Conservation (phyloP, 805 yeast species). For the Kuraishia capsulata region DNA sequence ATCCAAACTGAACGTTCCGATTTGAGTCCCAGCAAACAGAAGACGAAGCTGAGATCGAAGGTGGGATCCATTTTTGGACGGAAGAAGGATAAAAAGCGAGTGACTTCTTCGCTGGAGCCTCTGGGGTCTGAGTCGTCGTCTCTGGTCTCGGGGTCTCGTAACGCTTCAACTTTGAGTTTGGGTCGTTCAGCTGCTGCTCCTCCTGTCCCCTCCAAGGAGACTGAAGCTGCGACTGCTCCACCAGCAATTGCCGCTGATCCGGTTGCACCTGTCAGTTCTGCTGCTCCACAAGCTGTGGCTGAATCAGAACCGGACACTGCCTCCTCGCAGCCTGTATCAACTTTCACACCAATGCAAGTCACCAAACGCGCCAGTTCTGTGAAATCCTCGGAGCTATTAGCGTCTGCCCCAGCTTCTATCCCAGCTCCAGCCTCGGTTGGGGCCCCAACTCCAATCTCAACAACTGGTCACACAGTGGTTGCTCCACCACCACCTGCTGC, state of each 20-base stretch:
- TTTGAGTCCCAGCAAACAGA: constrained; percentile 2
- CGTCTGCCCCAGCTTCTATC: constrained; percentile 6
- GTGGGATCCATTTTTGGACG: constrained; percentile 72
- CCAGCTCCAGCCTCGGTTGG: too few relatives aligned
- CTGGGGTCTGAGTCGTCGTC: constrained; percentile 23
- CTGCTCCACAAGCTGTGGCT: constrained; percentile 1
- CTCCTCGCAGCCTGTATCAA: not conserved
- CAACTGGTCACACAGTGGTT: too few relatives aligned
- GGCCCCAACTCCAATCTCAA: too few relatives aligned
- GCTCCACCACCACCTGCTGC: constrained; percentile 26
- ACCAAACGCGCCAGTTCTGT: constrained; percentile 6
- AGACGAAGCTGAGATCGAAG: constrained; percentile 45
- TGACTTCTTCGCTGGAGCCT: constrained; percentile 6
- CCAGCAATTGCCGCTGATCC: not conserved
- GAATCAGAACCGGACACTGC: not conserved
- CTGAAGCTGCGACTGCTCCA: constrained; percentile 2
- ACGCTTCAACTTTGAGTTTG: constrained; percentile 5
- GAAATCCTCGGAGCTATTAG: not conserved
- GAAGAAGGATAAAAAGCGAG: constrained; percentile 36
- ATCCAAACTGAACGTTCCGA: constrained; percentile 3
- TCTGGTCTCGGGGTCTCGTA: constrained; percentile 11
- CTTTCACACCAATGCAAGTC: constrained; percentile 21
- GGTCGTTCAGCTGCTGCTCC: constrained; percentile 2
- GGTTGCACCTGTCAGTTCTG: too few relatives aligned
- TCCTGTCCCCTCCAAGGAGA: not conserved